Evolutionary conservation across 352 stramenopile genomes (phyloP).

Genomic region (Globisporangium cederbergense): DNA sequence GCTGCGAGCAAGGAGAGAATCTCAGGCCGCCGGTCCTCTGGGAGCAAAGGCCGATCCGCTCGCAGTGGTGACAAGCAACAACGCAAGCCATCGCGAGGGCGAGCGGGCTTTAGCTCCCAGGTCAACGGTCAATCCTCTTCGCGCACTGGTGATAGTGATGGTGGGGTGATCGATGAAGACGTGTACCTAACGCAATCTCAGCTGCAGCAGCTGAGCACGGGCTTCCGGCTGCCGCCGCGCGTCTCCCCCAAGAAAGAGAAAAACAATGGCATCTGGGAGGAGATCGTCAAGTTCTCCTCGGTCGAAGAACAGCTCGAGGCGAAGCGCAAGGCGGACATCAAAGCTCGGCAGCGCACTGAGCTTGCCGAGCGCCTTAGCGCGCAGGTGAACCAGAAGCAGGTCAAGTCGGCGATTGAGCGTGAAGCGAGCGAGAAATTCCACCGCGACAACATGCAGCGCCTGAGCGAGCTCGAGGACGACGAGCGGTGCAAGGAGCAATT

Average conservation of each 20-base stretch:
- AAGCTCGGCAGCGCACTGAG: conserved; percentile 26
- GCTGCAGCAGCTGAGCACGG: conserved; percentile 63
- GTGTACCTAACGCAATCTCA: conserved; percentile 69
- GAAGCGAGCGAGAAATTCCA: conserved; percentile 48
- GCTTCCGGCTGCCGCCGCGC: conserved; percentile 57
- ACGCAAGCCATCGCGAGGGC: neutral
- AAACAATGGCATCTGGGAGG: conserved; percentile 75
- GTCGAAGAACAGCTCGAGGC: conserved; percentile 66
- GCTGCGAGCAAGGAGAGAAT: conserved; percentile 9
- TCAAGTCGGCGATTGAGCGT: conserved; percentile 31
- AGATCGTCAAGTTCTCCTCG: conserved; percentile 78
- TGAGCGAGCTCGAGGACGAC: conserved; percentile 46
- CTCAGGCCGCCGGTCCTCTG: conserved; percentile 22
- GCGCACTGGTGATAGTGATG: neutral
- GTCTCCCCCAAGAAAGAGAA: conserved; percentile 76
- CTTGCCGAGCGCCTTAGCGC: conserved; percentile 44
- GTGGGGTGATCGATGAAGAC: conserved; percentile 29
- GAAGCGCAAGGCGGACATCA: conserved; percentile 31
- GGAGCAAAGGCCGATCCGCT: conserved; percentile 22
- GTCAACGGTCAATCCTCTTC: neutral
- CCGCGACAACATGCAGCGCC: conserved; percentile 40
- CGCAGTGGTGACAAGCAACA: conserved; percentile 7
- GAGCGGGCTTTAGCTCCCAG: neutral
- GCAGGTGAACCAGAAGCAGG: conserved; percentile 51
- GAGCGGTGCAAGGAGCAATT: conserved; percentile 57